Evolutionary conservation across 441 rosid species (phyloP).

Genomic region (Melastoma candidum): DNA sequence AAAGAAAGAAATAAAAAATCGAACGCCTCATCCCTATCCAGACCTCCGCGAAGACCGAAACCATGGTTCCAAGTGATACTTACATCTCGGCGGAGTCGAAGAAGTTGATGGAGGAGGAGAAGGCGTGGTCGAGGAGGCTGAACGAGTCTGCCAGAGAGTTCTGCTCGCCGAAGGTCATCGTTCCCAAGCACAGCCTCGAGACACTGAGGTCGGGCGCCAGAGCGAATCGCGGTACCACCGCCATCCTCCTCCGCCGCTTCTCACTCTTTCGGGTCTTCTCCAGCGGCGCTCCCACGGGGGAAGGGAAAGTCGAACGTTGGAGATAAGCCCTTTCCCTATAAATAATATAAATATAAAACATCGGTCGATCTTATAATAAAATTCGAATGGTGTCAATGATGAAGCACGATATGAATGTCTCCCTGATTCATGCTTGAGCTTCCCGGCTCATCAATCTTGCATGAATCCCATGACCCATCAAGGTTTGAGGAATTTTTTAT

Average conservation of each 20-base stretch:
- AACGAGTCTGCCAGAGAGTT: conserved; percentile 39
- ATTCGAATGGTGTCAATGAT: no score
- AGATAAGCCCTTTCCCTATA: no score
- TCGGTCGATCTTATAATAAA: no score
- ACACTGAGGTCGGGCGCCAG: conserved; percentile 37
- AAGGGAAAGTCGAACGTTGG: no score
- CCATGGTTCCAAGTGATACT: not conserved
- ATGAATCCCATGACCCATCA: no score
- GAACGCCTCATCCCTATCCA: not conserved
- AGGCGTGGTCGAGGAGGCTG: conserved; percentile 48
- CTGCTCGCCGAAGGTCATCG: conserved; percentile 66
- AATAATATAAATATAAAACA: no score
- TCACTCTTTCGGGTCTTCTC: no score
- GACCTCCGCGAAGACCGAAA: not conserved
- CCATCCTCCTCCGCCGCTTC: not conserved
- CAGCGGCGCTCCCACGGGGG: no score
- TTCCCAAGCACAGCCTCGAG: conserved; percentile 60
- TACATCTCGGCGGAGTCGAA: conserved; percentile 71
- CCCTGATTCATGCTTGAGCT: no score
- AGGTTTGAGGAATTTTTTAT: no score
- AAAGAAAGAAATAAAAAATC: not conserved
- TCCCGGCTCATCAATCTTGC: no score
- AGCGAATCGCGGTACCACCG: conserved; percentile 42
- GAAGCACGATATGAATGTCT: no score
- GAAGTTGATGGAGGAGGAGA: conserved; percentile 50